phyloP scores from a whole-genome alignment of 1,284 basidiomycete species.

The Tilletia caries region DNA sequence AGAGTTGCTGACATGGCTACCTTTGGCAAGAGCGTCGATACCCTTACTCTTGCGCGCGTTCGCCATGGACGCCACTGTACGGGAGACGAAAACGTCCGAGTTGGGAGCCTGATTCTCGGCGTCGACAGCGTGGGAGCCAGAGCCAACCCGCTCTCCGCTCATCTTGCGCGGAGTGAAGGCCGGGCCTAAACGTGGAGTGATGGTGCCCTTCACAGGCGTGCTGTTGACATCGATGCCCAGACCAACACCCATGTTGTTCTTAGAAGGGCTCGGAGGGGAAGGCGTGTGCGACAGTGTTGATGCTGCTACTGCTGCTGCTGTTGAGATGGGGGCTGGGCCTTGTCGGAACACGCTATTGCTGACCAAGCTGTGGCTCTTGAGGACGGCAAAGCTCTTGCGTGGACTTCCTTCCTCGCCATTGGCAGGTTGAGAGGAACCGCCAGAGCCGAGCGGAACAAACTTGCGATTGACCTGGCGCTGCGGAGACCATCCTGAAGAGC shows the following conservation, averaged over 20 bases:
- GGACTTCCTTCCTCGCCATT: background rate
- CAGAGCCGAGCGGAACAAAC: slow-evolving; percentile 21
- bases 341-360: slow-evolving; percentile 45
- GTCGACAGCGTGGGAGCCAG: background rate
- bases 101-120: slow-evolving; percentile 2
- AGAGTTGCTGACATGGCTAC: slow-evolving; percentile 43
- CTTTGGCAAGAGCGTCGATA: slow-evolving; percentile 28
- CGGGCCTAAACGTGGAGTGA: background rate
- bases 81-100: background rate
- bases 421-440: background rate
- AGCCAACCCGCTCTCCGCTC: slow-evolving; percentile 16
- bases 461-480: slow-evolving; percentile 27
- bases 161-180: slow-evolving; percentile 14
- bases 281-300: background rate
- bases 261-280: background rate
- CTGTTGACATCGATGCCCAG: slow-evolving; percentile 35
- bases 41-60: slow-evolving; percentile 32
- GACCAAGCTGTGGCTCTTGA: slow-evolving; percentile 41
- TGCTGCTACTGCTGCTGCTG: background rate
- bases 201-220: slow-evolving; percentile 13
- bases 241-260: slow-evolving; percentile 23
- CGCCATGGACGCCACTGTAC: slow-evolving; percentile 14
- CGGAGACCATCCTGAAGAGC: slow-evolving; percentile 43
- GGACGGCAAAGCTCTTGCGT: slow-evolving; percentile 18
- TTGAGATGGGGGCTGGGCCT: slow-evolving; percentile 17